Base-by-base conservation (phyloP, 345 rosid species). In the Citrus cavaleriei region DNA sequence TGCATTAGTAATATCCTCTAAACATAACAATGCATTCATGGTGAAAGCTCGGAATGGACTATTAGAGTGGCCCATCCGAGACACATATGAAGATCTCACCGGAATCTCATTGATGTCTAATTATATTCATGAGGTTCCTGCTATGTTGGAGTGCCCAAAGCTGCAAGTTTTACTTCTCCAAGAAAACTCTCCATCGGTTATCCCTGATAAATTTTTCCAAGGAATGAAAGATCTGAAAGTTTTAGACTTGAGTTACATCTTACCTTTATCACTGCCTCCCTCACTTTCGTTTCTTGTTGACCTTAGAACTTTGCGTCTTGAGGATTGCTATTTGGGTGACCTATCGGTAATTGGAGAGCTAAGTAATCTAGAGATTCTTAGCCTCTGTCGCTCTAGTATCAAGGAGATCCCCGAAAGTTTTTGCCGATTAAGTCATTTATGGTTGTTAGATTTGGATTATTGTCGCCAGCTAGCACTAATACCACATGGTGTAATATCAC, bases 191-290 rank as follows among this genome's bases (percentile, higher is more conserved):
- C 2, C 7, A 0, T 57, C 12, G 30, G 30, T 30, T 10, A 10
- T 72, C 12, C 65, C 64, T 22, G 12, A 14, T 10, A 21, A n/a
- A 10, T 72, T 72, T 10, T 72, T 72, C 58, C 19, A 34, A 7
- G 28, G 64, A 72, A 72, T 57, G 76, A 72, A 34, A 34, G 49
- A 72, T 55, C 65, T 55, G n/a, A 72, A 57, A 22, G 65, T 72
- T 57, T 8, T 72, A 13, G 49, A 58, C 32, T 32, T 72, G 32
- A 35, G 76, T 22, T 3, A 22, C 14, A 32, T 0, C 5, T 0
- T 34, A 6, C 49, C 35, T 46, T 12, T 12, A 7, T 3, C 51
- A 58, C 30, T 72, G 21, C 76, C 76, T 58, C 30, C 13, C 0
- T 72, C 75, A 22, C 28, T 55, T 34, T 57, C 30, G 32, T 32